Evolutionary conservation across 371 early-diverging fungal species (phyloP).

Genomic region (Rhizopus microsporus): DNA sequence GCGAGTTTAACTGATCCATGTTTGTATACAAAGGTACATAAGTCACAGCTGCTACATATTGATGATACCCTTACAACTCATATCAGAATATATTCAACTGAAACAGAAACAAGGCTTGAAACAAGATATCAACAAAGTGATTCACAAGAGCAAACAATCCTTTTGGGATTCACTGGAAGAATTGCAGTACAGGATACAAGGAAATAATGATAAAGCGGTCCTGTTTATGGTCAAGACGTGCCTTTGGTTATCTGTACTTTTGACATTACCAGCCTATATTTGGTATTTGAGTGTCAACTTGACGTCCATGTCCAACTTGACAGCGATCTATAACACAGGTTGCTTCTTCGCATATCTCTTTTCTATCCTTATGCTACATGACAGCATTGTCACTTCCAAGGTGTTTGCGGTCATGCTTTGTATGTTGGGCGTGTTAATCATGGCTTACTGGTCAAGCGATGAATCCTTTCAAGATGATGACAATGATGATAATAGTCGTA

Average conservation of each 20-base stretch:
- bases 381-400: conserved; percentile 59
- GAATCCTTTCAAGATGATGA: conserved; percentile 3
- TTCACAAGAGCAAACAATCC: conserved; percentile 7
- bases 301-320: conserved; percentile 76
- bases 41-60: conserved; percentile 73
- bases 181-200: conserved; percentile 23
- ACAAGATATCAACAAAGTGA: conserved; percentile 12
- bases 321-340: conserved; percentile 81
- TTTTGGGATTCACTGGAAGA: conserved; percentile 17
- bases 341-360: conserved; percentile 84
- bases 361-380: conserved; percentile 67
- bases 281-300: conserved; percentile 80
- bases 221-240: conserved; percentile 20
- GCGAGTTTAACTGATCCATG: background rate
- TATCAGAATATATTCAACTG: conserved; percentile 42
- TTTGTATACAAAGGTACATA: conserved; percentile 50
- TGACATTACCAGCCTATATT: conserved; percentile 74
- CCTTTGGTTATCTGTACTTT: conserved; percentile 47
- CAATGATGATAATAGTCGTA: conserved; percentile 5
- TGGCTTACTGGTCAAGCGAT: conserved; percentile 49
- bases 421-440: conserved; percentile 68
- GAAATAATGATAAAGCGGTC: conserved; percentile 3
- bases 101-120: background rate
- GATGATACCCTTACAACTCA: conserved; percentile 67
- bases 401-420: conserved; percentile 66